These are phyloP conservation scores for Lupinus albus DNA, from an alignment of 306 rosid genomes.

Conservation along the genomic window DNA sequence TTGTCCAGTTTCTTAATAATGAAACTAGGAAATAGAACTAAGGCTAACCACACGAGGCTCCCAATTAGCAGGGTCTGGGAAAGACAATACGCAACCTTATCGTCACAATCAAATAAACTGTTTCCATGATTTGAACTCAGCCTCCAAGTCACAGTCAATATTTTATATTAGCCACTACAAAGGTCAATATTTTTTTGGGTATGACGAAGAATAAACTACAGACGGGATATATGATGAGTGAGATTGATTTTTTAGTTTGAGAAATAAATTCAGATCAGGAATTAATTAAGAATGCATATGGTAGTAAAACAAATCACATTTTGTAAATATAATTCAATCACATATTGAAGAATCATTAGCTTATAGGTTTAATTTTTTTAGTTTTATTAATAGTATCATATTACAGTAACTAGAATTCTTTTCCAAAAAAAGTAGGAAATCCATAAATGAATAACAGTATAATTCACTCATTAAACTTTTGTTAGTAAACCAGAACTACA, in stretches of 20 bases:
- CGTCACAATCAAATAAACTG: too few relatives aligned
- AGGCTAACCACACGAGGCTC: neutral
- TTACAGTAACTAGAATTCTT: neutral
- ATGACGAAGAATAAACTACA: neutral
- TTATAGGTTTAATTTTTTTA: too few relatives aligned
- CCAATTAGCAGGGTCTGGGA: too few relatives aligned
- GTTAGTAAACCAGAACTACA: constrained; percentile 22
- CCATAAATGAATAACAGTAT: neutral
- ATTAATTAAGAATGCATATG: neutral
- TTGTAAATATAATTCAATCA: neutral
- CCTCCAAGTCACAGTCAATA: too few relatives aligned
- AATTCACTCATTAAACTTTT: constrained; percentile 9
- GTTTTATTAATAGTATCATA: neutral
- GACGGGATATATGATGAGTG: neutral
- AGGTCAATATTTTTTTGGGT: too few relatives aligned
- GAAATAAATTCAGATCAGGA: neutral
- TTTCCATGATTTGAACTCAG: too few relatives aligned
- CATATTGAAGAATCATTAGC: neutral
- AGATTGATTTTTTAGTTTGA: neutral
- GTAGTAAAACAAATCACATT: neutral
- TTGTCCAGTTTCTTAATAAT: constrained; percentile 36
- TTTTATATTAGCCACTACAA: too few relatives aligned
- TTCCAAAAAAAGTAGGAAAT: neutral
- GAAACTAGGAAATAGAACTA: constrained; percentile 7
- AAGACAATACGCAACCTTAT: too few relatives aligned